phyloP scores from a whole-genome alignment of 768 basidiomycete species.

The Glaciozyma martinii region DNA sequence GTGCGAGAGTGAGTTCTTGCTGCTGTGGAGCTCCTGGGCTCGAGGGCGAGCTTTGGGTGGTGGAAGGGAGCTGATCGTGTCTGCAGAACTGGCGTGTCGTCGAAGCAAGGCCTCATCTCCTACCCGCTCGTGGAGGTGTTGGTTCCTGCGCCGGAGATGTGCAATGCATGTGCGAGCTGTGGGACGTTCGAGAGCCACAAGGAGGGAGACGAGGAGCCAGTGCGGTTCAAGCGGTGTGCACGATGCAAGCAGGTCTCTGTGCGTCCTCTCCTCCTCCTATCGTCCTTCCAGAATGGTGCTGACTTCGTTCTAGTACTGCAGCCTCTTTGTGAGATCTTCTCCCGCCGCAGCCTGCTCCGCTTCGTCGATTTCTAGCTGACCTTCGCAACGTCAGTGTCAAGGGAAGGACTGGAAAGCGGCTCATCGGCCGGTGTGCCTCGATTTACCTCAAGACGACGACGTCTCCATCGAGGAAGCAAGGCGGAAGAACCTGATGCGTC shows the following conservation, averaged over 20 bases:
- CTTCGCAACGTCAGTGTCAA: not conserved
- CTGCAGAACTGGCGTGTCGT: not conserved
- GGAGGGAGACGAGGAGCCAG: not conserved
- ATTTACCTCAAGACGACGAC: not conserved
- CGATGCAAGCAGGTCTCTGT: conserved; percentile 3
- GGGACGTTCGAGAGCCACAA: not conserved
- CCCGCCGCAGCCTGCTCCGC: not conserved
- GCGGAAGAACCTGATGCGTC: not conserved
- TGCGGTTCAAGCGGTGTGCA: not conserved
- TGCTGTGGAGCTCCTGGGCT: not conserved
- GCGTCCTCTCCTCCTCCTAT: not conserved
- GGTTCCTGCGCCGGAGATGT: not conserved
- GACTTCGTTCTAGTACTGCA: not conserved
- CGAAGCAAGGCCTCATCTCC: not conserved
- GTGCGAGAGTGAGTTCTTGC: not conserved
- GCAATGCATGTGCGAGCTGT: not conserved
- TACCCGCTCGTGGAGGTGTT: not conserved
- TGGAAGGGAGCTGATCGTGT: not conserved
- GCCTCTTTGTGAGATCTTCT: not conserved
- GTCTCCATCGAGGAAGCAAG: not conserved
- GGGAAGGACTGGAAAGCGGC: not conserved
- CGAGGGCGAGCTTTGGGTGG: not conserved
- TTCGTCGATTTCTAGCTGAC: not conserved
- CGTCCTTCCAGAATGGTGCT: not conserved
- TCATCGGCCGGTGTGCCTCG: not conserved